Percentiles rank a stretch among this genome's conserved stretches.
Evolutionary conservation across 176 grass and related monocot species (phyloP).

Genomic region (Carex scoparia): DNA sequence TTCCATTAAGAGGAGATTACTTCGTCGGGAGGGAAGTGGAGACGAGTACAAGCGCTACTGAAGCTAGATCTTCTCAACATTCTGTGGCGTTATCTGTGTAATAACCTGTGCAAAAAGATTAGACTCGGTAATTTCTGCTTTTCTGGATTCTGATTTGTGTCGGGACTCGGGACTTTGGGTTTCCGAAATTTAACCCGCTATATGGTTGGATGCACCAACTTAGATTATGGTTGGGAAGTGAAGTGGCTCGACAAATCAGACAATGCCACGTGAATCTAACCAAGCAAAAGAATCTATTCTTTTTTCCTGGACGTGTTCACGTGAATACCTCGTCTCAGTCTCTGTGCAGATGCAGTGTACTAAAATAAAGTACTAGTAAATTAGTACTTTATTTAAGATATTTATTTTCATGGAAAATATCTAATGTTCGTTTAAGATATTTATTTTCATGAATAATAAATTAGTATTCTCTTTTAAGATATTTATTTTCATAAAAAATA

Average conservation of each 20-base stretch:
- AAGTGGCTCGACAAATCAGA: neutral
- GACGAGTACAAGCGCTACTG: neutral
- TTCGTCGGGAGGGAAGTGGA: conserved; percentile 22
- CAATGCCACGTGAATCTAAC: neutral
- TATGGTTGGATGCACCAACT: neutral
- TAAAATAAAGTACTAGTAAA: neutral
- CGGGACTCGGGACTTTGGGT: too few relatives aligned
- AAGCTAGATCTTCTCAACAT: neutral
- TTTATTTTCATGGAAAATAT: too few relatives aligned
- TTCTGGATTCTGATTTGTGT: too few relatives aligned
- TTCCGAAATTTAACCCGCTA: neutral
- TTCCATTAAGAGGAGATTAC: neutral
- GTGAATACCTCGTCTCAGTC: neutral
- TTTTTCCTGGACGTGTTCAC: too few relatives aligned
- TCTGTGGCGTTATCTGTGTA: neutral
- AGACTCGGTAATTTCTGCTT: neutral
- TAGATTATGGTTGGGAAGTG: neutral
- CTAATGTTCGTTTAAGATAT: neutral
- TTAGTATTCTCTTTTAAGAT: neutral
- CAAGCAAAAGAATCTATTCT: too few relatives aligned
- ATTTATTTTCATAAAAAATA: too few relatives aligned
- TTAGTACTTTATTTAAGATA: neutral
- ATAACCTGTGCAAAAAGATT: neutral
- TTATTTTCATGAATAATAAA: too few relatives aligned
- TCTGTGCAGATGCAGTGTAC: neutral